Conservation (phyloP, 2,329 filamentous ascomycete species). For the Rutstroemia sp. region DNA sequence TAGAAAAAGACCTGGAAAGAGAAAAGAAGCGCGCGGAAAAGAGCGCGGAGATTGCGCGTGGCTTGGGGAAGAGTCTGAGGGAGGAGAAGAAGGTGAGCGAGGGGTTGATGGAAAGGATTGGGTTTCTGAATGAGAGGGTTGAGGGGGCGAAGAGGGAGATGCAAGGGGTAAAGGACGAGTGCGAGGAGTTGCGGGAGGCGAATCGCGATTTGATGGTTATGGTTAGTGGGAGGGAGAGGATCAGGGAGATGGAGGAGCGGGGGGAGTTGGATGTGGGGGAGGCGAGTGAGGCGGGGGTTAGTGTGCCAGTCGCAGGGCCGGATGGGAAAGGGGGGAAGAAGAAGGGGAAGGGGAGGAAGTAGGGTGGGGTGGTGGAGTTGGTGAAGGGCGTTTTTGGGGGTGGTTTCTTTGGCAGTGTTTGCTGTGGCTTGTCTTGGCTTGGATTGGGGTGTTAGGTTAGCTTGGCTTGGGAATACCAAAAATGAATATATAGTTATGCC, state of each 20-base stretch:
- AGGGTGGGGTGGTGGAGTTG: not conserved
- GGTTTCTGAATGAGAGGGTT: slow-evolving; percentile 60
- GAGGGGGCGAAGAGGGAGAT: slow-evolving; percentile 55
- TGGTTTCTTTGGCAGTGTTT: too few species aligned
- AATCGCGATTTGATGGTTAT: slow-evolving; percentile 85
- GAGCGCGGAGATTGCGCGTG: slow-evolving; percentile 68
- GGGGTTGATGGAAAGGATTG: slow-evolving; percentile 74
- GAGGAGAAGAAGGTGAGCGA: slow-evolving; percentile 84
- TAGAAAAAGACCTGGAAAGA: slow-evolving; percentile 68
- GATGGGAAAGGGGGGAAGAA: slow-evolving; percentile 17
- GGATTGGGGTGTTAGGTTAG: too few species aligned
- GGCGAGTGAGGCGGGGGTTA: slow-evolving; percentile 64
- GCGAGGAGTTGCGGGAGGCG: slow-evolving; percentile 77
- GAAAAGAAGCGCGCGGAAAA: slow-evolving; percentile 62
- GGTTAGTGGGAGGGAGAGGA: slow-evolving; percentile 73
- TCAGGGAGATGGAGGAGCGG: slow-evolving; percentile 59
- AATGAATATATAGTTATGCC: too few species aligned
- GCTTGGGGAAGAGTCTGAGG: slow-evolving; percentile 65
- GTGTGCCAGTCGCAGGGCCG: slow-evolving; percentile 38
- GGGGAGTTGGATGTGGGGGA: slow-evolving; percentile 59
- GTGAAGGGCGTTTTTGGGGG: not conserved
- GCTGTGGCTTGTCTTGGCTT: too few species aligned
- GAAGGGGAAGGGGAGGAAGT: slow-evolving; percentile 23
- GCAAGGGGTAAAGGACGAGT: slow-evolving; percentile 73
- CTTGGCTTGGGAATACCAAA: too few species aligned